Evolutionary conservation across 768 basidiomycete genomes (phyloP).

Genomic region (Trametes gibbosa): DNA sequence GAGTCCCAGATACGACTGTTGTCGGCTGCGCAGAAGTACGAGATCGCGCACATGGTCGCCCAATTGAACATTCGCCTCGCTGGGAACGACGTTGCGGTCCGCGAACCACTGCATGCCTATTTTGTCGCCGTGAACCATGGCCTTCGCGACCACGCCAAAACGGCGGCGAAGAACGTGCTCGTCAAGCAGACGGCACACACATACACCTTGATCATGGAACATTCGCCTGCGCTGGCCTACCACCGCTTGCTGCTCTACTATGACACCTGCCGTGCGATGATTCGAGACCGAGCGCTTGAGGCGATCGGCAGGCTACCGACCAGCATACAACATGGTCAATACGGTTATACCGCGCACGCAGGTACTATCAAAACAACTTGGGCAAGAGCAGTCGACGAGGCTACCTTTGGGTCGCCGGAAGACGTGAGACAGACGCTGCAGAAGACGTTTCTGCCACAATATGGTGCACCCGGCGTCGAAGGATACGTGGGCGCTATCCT

Average conservation of each 20-base stretch:
- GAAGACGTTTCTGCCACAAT: no score
- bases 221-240: conserved; percentile 3
- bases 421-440: no score
- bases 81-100: not conserved
- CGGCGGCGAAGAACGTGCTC: conserved; percentile 27
- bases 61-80: no score
- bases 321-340: no score
- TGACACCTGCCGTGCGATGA: conserved; percentile 39
- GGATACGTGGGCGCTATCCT: no score
- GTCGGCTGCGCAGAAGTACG: not conserved
- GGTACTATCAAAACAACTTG: no score
- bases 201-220: not conserved
- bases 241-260: conserved; percentile 12
- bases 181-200: not conserved
- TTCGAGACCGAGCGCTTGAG: no score
- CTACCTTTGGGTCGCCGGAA: no score
- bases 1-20: not conserved
- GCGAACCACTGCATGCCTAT: not conserved
- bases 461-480: no score
- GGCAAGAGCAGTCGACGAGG: no score
- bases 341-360: no score
- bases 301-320: no score
- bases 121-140: not conserved
- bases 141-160: not conserved
- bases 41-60: not conserved